Percentiles rank a stretch among this genome's conserved stretches.
These are phyloP conservation scores for Alternaria longipes DNA, from an alignment of 2,329 filamentous ascomycete species.

Conservation along the genomic window DNA sequence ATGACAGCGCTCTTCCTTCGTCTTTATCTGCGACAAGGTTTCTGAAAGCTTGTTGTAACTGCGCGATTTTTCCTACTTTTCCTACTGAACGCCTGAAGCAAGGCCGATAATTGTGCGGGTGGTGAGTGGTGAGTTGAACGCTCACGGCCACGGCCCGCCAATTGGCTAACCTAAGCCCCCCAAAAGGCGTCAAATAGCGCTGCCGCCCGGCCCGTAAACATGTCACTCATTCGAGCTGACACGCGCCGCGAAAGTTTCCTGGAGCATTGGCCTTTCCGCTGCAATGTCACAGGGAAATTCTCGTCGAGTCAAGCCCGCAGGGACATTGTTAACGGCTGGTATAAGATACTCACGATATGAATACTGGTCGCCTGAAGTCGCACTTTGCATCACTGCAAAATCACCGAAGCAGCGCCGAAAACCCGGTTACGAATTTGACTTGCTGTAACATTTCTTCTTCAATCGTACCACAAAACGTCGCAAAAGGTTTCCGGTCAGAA, in stretches of 20 bases:
- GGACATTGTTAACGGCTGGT: background rate
- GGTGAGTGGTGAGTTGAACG: background rate
- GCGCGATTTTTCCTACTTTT: background rate
- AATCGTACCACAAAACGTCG: background rate
- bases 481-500: constrained; percentile 1
- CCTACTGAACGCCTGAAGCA: background rate
- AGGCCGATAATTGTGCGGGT: background rate
- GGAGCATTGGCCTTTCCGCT: background rate
- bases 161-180: background rate
- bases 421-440: background rate
- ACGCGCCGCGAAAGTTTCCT: constrained; percentile 7
- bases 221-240: constrained; percentile 4
- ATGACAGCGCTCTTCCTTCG: background rate
- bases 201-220: constrained; percentile 10
- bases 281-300: background rate
- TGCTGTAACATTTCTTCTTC: constrained; percentile 4
- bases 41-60: background rate
- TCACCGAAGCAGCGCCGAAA: constrained; percentile 13
- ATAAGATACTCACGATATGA: background rate
- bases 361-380: background rate
- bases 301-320: constrained; percentile 3
- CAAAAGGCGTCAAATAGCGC: background rate
- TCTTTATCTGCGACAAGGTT: background rate
- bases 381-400: constrained; percentile 4
- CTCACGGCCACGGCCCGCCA: constrained; percentile 2